A percentile compares a stretch with the other conserved stretches of the same genome.
These are phyloP conservation scores for Pseudopithomyces chartarum DNA, from an alignment of 2,329 filamentous ascomycete genomes.

Conservation along the genomic window DNA sequence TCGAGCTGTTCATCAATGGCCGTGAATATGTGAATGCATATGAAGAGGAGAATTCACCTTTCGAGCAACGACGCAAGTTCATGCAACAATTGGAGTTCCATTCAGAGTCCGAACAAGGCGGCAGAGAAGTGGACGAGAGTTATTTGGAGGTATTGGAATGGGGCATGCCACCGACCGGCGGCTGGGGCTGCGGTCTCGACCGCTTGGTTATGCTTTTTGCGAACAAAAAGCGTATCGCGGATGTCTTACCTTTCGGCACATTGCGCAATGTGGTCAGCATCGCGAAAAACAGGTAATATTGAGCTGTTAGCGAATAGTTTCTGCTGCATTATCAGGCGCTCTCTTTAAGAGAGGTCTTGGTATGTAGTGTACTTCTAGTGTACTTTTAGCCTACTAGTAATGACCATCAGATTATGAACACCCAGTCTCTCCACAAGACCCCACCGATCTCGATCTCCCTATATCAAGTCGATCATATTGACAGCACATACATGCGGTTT, in stretches of 20 bases:
- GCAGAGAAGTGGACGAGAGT: constrained; percentile 70
- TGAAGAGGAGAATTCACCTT: constrained; percentile 95
- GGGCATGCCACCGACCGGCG: constrained; percentile 91
- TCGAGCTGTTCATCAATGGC: constrained; percentile 80
- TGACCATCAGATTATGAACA: not conserved
- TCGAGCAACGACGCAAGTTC: constrained; percentile 85
- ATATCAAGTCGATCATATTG: not conserved
- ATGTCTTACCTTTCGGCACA: constrained; percentile 88
- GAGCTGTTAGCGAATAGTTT: not conserved
- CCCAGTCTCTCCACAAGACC: not conserved
- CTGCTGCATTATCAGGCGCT: not conserved
- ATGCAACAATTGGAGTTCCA: constrained; percentile 57
- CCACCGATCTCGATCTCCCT: not conserved
- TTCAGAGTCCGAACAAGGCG: constrained; percentile 42
- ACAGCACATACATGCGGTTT: not conserved
- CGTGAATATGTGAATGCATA: constrained; percentile 95
- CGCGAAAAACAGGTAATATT: constrained; percentile 28
- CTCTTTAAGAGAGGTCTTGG: not conserved
- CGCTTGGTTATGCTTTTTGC: constrained; percentile 89
- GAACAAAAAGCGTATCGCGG: constrained; percentile 76
- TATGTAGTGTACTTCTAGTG: not conserved
- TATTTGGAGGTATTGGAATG: constrained; percentile 86
- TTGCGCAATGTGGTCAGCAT: constrained; percentile 64
- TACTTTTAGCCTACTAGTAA: not conserved
- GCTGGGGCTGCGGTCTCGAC: constrained; percentile 95